phyloP scores from a whole-genome alignment of 306 rosid genomes.

The Alnus glutinosa region DNA sequence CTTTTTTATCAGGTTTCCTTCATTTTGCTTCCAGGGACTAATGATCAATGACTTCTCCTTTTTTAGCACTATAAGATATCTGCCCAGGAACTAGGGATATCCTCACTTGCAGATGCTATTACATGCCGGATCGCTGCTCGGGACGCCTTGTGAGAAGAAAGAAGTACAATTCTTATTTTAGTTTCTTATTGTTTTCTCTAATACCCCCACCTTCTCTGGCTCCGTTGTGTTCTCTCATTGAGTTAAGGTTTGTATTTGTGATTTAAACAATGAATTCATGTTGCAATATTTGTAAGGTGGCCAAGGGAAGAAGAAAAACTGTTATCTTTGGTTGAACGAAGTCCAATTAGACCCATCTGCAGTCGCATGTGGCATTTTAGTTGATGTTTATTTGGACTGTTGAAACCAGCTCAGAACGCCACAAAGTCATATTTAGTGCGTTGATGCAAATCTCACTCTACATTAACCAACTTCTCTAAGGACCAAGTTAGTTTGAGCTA shows the following conservation, averaged over 20 bases:
- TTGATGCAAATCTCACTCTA: neutral
- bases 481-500: too few species aligned
- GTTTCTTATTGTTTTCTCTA: neutral
- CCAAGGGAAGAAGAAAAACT: neutral
- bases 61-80: conserved; percentile 84
- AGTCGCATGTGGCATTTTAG: neutral
- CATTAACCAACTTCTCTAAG: too few species aligned
- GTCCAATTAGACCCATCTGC: neutral
- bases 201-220: neutral
- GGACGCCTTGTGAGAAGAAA: conserved; percentile 66
- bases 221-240: neutral
- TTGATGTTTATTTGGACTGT: too few species aligned
- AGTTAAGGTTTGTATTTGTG: neutral
- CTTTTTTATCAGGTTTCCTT: conserved; percentile 5
- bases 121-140: conserved; percentile 77
- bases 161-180: neutral
- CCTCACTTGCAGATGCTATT: conserved; percentile 79
- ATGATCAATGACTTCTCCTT: conserved; percentile 22
- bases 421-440: neutral
- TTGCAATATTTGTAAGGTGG: neutral
- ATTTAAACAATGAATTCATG: neutral
- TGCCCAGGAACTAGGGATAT: conserved; percentile 62
- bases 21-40: conserved; percentile 16
- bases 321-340: too few species aligned
- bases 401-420: neutral